These are phyloP conservation scores for Arachnopeziza araneosa DNA, from an alignment of 2,329 filamentous ascomycete species.

Conservation along the genomic window DNA sequence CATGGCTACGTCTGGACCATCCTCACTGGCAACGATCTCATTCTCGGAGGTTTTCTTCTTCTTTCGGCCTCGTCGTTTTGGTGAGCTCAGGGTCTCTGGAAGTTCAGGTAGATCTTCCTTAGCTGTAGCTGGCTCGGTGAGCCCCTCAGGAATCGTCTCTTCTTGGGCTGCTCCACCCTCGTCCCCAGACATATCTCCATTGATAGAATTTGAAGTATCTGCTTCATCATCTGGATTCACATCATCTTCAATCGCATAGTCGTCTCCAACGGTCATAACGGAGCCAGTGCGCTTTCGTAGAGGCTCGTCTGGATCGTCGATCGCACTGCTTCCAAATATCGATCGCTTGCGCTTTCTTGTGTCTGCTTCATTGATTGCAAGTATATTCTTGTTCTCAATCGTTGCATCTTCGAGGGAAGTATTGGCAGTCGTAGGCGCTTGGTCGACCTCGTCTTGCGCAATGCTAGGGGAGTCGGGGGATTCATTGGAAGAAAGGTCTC, in stretches of 20 bases:
- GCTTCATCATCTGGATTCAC: conserved; percentile 39
- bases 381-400: conserved; percentile 21
- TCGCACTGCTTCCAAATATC: conserved; percentile 26
- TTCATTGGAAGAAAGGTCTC: conserved; percentile 34
- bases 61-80: conserved; percentile 31
- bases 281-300: conserved; percentile 49
- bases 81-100: conserved; percentile 20
- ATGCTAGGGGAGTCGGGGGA: conserved; percentile 30
- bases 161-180: conserved; percentile 39
- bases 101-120: conserved; percentile 34
- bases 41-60: conserved; percentile 31
- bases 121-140: conserved; percentile 36
- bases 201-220: conserved; percentile 27
- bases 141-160: conserved; percentile 35
- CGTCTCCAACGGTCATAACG: conserved; percentile 35
- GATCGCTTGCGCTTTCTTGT: conserved; percentile 35
- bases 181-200: conserved; percentile 28
- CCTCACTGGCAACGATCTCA: conserved; percentile 19
- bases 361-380: conserved; percentile 22
- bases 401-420: conserved; percentile 31
- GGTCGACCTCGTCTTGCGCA: conserved; percentile 35
- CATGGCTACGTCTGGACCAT: conserved; percentile 14
- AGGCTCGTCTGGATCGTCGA: conserved; percentile 32
- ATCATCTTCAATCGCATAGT: conserved; percentile 42
- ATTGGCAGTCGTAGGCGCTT: conserved; percentile 26